phyloP scores from a whole-genome alignment of 768 basidiomycete genomes.

The Rhodotorula diobovata region DNA sequence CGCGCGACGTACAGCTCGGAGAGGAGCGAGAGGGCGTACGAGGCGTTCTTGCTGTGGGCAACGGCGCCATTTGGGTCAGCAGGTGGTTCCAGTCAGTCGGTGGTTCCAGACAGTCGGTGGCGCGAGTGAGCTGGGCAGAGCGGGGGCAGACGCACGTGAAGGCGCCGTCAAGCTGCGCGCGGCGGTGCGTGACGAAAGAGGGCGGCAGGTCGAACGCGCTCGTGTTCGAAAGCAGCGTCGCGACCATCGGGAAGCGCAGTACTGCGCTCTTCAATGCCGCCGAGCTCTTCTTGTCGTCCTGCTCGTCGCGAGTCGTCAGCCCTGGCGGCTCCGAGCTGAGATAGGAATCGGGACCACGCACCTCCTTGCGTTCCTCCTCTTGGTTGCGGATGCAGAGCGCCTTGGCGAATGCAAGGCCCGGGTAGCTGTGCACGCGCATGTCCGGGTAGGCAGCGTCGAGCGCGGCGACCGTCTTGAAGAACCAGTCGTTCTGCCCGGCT shows the following conservation, averaged over 20 bases:
- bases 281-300: slow-evolving; percentile 57
- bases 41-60: slow-evolving; percentile 18
- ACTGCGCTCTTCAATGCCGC: slow-evolving; percentile 69
- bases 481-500: slow-evolving; percentile 71
- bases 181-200: slow-evolving; percentile 13
- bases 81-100: not conserved
- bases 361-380: slow-evolving; percentile 49
- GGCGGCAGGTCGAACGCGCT: slow-evolving; percentile 35
- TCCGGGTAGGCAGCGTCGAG: slow-evolving; percentile 43
- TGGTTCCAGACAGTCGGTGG: too few relatives aligned
- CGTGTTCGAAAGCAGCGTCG: slow-evolving; percentile 79
- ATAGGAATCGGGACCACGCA: slow-evolving; percentile 40
- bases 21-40: slow-evolving; percentile 61
- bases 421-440: slow-evolving; percentile 61
- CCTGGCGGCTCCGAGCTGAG: accelerated
- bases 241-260: slow-evolving; percentile 69
- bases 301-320: slow-evolving; percentile 47
- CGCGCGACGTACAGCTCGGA: slow-evolving; percentile 83
- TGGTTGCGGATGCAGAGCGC: slow-evolving; percentile 43
- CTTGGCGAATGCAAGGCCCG: slow-evolving; percentile 54
- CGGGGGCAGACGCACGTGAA: slow-evolving; percentile 12
- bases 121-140: not conserved
- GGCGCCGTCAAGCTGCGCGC: slow-evolving; percentile 28
- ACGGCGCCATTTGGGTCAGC: not conserved
- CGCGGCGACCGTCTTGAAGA: slow-evolving; percentile 55